phyloP scores from a whole-genome alignment of 2,329 filamentous ascomycete genomes.

The Aspergillus sp. region DNA sequence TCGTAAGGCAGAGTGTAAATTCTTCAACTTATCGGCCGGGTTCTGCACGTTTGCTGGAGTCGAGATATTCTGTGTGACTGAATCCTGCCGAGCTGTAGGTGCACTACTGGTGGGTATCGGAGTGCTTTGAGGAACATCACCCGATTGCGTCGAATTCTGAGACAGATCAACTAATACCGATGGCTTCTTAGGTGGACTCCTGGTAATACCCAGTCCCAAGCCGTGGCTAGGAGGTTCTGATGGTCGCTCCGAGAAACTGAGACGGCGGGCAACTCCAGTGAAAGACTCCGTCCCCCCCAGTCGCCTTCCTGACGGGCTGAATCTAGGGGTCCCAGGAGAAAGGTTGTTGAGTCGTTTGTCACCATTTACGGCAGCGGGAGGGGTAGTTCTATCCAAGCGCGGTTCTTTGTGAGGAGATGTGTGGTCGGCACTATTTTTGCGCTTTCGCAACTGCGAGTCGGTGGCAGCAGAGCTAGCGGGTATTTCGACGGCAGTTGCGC shows the following conservation, averaged over 20 bases:
- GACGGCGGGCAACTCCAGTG: slow-evolving; percentile 18
- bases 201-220: slow-evolving; percentile 30
- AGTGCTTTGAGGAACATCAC: background rate
- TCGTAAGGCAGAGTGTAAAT: slow-evolving; percentile 24
- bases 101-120: slow-evolving; percentile 14
- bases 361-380: slow-evolving; percentile 1
- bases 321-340: slow-evolving; percentile 5
- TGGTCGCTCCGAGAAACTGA: slow-evolving; percentile 16
- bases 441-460: slow-evolving; percentile 21
- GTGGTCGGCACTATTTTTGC: slow-evolving; percentile 25
- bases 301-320: slow-evolving; percentile 17
- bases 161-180: slow-evolving; percentile 3
- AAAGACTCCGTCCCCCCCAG: slow-evolving; percentile 20
- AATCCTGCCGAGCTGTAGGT: slow-evolving; percentile 6
- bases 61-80: slow-evolving; percentile 8
- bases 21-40: slow-evolving; percentile 18
- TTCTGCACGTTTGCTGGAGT: slow-evolving; percentile 15
- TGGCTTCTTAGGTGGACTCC: slow-evolving; percentile 24
- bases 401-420: slow-evolving; percentile 24
- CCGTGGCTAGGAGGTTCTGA: slow-evolving; percentile 14
- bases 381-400: slow-evolving; percentile 19
- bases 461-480: background rate
- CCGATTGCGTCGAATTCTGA: slow-evolving; percentile 8
- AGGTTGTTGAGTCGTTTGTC: background rate
- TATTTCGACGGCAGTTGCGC: background rate